Evolutionary conservation across 192 early-diverging fungal species (phyloP), one percentile per base, ranked within the genome.

Genomic region (Entomortierella lignicola): DNA sequence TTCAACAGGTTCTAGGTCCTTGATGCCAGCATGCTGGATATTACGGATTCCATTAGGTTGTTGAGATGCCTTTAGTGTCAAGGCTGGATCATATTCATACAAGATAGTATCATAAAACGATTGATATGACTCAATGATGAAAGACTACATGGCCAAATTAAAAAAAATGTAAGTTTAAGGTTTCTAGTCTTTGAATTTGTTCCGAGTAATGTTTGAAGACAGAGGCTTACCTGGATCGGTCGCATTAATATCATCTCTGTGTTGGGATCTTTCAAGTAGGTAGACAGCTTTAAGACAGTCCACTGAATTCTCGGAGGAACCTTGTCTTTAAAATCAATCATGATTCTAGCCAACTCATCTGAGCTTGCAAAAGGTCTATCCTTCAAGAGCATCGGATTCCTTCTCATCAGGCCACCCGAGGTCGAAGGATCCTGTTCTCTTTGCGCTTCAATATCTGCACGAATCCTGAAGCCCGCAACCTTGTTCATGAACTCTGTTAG

Each of bases 191-290:
- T 21, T 18, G 8, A 31, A 63, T 18, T 23, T 10, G 12, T 27
- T 34, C 18, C 20, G 18, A 44, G 1, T 20, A 39, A 29, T 67
- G 47, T 30, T 15, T 21, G 8, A 2, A 7, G n/a, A 27, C 42
- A 20, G 2, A 6, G 8, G 37, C 15, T 31, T 84, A 91, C 93
- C 81, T 87, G 88, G 39, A 94, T 91, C 26, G 93, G 90, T 10
- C 85, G 80, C 37, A 94, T 82, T 41, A 95, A 82, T 11, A 94
- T 89, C 26, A 72, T 77, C 75, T 94, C 92, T n/a, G 92, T 95
- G 64, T 90, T 91, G 31, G 70, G 63, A 71, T 95, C 94, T 23
- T 92, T 90, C 18, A 95, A 39, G 80, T 94, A 94, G 57, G 89
- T 88, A 11, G 87, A 81, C 63, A 95, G 71, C 55, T 91, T 91